Conservation (phyloP, 2,329 filamentous ascomycete genomes). For the Aspergillus persii region DNA sequence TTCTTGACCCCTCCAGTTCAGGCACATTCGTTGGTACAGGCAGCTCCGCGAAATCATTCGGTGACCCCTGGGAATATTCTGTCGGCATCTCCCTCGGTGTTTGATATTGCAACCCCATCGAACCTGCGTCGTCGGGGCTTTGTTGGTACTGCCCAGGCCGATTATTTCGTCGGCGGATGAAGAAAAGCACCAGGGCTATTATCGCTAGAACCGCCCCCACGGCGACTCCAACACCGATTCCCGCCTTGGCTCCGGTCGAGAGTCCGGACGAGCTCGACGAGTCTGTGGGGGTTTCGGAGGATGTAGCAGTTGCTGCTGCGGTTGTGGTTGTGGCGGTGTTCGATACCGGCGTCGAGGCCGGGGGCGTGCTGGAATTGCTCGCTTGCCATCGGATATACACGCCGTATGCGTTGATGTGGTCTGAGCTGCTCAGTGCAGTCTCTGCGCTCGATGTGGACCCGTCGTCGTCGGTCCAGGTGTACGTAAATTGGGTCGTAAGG, state of each 20-base stretch:
- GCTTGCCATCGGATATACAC: neutral
- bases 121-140: neutral
- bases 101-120: neutral
- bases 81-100: neutral
- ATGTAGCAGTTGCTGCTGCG: neutral
- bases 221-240: neutral
- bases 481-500: neutral
- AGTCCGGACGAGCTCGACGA: neutral
- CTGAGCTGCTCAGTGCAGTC: neutral
- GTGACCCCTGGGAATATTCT: neutral
- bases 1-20: neutral
- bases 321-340: neutral
- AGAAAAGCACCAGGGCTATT: neutral
- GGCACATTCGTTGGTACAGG: neutral
- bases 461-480: neutral
- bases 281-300: neutral
- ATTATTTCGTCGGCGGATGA: neutral
- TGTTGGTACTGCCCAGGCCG: neutral
- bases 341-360: neutral
- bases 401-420: neutral
- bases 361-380: neutral
- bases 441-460: neutral
- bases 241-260: neutral
- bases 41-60: neutral
- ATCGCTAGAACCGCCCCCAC: neutral